Base-by-base conservation (phyloP, 352 stramenopile genomes). In the Globisporangium heterothallicum region DNA sequence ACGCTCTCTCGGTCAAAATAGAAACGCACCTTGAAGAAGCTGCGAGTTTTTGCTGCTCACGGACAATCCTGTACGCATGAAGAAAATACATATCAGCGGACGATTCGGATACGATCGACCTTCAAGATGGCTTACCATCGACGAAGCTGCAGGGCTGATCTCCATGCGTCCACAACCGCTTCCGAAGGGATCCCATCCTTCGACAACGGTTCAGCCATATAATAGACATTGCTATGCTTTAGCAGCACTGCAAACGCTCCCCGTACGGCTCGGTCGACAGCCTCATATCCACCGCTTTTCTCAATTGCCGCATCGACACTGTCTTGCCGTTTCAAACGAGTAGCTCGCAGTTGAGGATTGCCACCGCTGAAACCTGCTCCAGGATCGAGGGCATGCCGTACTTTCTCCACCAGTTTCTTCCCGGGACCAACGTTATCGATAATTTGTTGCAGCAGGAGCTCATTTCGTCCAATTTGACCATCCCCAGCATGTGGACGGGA, bases 21-120 rank as follows among this genome's bases (percentile, higher is more conserved):
- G 13, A 21, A 13, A 27, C 1, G 25, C 72, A 88, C 78, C 73
- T 86, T 22, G 66, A 69, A 22, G 61, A 54, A 53, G 74, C 77
- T 38, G 84, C 84, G 18, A 91, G 51, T 40, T 93, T 95, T 47
- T 95, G 84, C 40, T 95, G 84, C 49, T 95, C 84, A 49, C 83
- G 66, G 19, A 95, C 84, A 59, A 95, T 93, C 84, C 83, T 92
- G 59, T 25, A 35, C 16, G 18, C 4, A 6, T 25, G n/a, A n/a
- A n/a, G n/a, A 47, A 21, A 2, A 56, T 14, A 34, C 2, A 24
- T 25, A 29, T 19, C 9, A 21, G 7, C 34, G 43, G 18, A 25
- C 9, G n/a, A 14, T 14, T 46, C 13, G 6, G 3, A 53, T 52
- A 10, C 10, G 19, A 49, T 19, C 36, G 32, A 21, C 2, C 5